Conservation (phyloP, 2,329 filamentous ascomycete species). For the Scedosporium aurantiacum region DNA sequence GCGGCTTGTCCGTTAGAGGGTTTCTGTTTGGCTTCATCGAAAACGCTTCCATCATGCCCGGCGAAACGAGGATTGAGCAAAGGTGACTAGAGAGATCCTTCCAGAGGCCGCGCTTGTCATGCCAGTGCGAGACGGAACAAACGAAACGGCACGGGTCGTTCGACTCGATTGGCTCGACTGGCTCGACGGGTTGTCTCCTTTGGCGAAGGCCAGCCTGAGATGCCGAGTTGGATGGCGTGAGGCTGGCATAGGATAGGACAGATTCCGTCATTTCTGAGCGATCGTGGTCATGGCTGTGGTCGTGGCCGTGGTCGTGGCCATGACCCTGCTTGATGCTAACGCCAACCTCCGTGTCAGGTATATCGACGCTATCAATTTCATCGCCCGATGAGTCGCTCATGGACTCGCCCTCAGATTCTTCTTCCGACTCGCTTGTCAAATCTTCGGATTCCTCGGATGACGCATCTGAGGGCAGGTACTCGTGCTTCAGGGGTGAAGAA, state of each 20-base stretch:
- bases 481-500: constrained; percentile 92
- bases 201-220: constrained; percentile 51
- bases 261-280: constrained; percentile 21
- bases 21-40: constrained; percentile 11
- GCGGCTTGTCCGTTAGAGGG: constrained; percentile 29
- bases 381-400: constrained; percentile 31
- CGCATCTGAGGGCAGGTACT: constrained; percentile 77
- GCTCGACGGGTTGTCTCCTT: constrained; percentile 15
- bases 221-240: constrained; percentile 71
- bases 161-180: constrained; percentile 24
- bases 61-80: constrained; percentile 44
- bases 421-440: constrained; percentile 39
- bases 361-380: constrained; percentile 49
- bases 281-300: constrained; percentile 9
- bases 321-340: constrained; percentile 40
- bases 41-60: constrained; percentile 48
- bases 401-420: constrained; percentile 27
- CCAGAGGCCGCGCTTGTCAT: constrained; percentile 47
- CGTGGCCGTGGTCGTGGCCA: constrained; percentile 10
- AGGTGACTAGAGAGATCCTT: constrained; percentile 41
- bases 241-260: constrained; percentile 43
- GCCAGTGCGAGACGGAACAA: constrained; percentile 51
- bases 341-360: constrained; percentile 46
- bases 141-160: constrained; percentile 31
- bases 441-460: constrained; percentile 50